phyloP scores from a whole-genome alignment of 768 basidiomycete species.

The Tylopilus sp. region DNA sequence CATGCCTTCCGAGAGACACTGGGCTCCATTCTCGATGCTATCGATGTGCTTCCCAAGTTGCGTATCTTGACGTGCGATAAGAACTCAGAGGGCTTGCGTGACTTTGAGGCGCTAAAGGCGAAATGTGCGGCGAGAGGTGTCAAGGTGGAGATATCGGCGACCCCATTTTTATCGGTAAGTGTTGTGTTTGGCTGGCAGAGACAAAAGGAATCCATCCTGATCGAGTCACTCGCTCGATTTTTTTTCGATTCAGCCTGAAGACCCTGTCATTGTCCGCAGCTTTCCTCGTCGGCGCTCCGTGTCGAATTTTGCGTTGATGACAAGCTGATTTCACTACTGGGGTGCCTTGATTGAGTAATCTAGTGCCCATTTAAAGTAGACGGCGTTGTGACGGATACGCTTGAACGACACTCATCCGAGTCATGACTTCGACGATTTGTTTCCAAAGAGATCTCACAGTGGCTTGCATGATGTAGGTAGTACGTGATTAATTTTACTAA shows the following conservation, averaged over 20 bases:
- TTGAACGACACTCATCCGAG: background rate
- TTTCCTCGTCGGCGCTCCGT: conserved; percentile 38
- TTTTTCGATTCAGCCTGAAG: conserved; percentile 32
- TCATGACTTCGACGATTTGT: background rate
- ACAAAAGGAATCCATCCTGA: background rate
- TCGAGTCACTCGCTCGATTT: background rate
- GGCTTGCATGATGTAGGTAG: background rate
- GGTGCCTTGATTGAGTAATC: background rate
- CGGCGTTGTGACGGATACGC: background rate
- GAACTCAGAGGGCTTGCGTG: conserved; percentile 14
- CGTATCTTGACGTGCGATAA: conserved; percentile 36
- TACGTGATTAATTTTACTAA: background rate
- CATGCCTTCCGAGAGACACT: conserved; percentile 24
- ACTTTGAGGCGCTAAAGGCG: conserved; percentile 23
- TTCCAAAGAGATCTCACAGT: background rate
- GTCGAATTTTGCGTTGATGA: conserved; percentile 37
- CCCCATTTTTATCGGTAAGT: conserved; percentile 38
- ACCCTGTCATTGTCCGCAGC: conserved; percentile 29
- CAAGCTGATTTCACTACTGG: conserved; percentile 8
- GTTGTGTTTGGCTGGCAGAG: background rate
- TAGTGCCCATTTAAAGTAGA: background rate
- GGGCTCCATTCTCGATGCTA: conserved; percentile 27
- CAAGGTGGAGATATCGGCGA: conserved; percentile 25
- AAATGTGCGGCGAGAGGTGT: conserved; percentile 31
- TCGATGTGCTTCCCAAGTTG: conserved; percentile 33